phyloP scores from a whole-genome alignment of 495 filamentous ascomycete species.

The Aspergillus coremiiformis region DNA sequence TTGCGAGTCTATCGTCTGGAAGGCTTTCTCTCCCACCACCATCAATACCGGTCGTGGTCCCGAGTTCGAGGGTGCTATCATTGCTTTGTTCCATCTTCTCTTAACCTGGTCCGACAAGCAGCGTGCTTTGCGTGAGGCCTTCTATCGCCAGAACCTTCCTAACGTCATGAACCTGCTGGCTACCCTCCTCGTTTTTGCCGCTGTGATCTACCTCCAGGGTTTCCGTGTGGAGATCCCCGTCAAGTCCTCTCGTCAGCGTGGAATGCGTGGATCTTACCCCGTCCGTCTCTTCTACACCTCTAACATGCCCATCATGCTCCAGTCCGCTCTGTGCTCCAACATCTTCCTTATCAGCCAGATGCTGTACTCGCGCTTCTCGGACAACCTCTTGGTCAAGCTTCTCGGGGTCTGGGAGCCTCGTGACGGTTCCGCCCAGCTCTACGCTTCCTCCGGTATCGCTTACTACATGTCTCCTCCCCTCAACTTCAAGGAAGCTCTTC shows the following conservation, averaged over 20 bases:
- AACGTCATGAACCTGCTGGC: slow-evolving; percentile 99
- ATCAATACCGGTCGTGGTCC: slow-evolving; percentile 99
- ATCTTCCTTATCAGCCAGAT: slow-evolving; percentile 98
- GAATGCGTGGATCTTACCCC: slow-evolving; percentile 79
- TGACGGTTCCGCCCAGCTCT: slow-evolving; percentile 93
- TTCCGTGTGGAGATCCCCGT: slow-evolving; percentile 99
- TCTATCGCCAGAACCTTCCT: slow-evolving; percentile 98
- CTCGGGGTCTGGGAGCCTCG: slow-evolving; percentile 98
- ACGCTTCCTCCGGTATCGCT: slow-evolving; percentile 81
- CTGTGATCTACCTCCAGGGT: slow-evolving; percentile 98
- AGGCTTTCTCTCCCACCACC: slow-evolving; percentile 97
- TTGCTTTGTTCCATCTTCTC: slow-evolving; percentile 95
- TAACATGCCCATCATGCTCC: slow-evolving; percentile 97
- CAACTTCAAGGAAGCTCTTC: slow-evolving; percentile 91
- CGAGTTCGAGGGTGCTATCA: slow-evolving; percentile 98
- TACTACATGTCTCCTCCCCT: slow-evolving; percentile 99
- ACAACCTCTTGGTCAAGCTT: slow-evolving; percentile 94
- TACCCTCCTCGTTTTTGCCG: slow-evolving; percentile 86
- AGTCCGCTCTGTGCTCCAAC: slow-evolving; percentile 96
- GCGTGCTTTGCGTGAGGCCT: slow-evolving; percentile 91
- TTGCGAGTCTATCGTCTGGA: slow-evolving; percentile 99
- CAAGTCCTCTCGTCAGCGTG: slow-evolving; percentile 98
- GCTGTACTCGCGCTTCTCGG: slow-evolving; percentile 96
- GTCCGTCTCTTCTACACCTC: slow-evolving; percentile 61
- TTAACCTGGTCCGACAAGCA: slow-evolving; percentile 99